Conservation (phyloP, 1,284 basidiomycete species). For the Puccinia triticina region DNA sequence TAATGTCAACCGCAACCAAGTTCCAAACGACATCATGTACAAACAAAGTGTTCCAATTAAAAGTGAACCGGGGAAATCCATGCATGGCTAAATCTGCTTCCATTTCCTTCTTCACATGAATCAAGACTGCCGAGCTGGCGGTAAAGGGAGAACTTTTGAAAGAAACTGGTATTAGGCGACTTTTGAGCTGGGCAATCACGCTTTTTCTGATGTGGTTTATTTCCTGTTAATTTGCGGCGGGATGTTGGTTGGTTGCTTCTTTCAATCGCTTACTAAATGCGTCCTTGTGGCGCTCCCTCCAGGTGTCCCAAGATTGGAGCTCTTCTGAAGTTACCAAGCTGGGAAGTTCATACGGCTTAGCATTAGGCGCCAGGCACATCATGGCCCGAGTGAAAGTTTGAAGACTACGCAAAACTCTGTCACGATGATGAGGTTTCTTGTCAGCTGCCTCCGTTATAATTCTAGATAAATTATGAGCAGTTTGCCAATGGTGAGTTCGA, state of each 20-base stretch:
- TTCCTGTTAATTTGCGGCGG: slow-evolving; percentile 1
- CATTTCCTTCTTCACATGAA: slow-evolving; percentile 6
- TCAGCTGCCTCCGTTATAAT: neutral
- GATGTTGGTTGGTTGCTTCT: neutral
- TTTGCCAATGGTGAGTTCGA: neutral
- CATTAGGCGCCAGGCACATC: neutral
- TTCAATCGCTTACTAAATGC: neutral
- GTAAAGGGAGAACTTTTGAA: neutral
- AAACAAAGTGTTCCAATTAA: neutral
- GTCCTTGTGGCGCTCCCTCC: slow-evolving; percentile 12
- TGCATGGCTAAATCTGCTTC: slow-evolving; percentile 3
- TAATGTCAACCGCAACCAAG: neutral
- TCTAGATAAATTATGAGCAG: neutral
- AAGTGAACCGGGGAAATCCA: slow-evolving; percentile 16
- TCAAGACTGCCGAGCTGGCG: neutral
- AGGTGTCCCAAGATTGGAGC: neutral
- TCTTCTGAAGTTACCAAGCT: neutral
- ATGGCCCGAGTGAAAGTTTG: no score
- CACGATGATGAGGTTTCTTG: no score
- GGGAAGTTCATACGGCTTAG: neutral
- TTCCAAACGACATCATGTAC: neutral
- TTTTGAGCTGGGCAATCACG: no score
- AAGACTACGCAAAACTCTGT: no score
- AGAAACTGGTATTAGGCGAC: neutral
- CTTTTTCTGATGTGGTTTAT: neutral